Evolutionary conservation across 108 stramenopile genomes (phyloP).

Genomic region (Mediolabrus comicus): DNA sequence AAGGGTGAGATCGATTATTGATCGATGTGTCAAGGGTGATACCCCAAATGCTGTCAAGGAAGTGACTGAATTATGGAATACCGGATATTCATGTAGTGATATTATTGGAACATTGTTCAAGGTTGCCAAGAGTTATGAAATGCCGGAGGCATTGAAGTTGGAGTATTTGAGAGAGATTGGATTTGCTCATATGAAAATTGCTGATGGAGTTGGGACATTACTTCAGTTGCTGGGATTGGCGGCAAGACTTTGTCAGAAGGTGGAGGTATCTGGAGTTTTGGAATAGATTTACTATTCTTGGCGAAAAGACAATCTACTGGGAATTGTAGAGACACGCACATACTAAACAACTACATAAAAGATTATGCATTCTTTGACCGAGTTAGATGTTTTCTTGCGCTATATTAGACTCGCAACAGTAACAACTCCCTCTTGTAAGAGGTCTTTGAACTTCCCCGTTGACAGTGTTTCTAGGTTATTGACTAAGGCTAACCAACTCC

Average conservation of each 20-base stretch:
- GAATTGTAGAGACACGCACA: neutral
- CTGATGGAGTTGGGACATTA: constrained; percentile 79
- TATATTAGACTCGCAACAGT: too few relatives aligned
- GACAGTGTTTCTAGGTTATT: too few relatives aligned
- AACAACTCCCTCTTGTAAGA: too few relatives aligned
- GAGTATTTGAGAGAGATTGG: constrained; percentile 92
- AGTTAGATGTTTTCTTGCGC: too few relatives aligned
- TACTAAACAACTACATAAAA: too few relatives aligned
- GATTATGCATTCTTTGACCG: too few relatives aligned
- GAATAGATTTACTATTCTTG: neutral
- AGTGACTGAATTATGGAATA: constrained; percentile 58
- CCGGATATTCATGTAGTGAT: constrained; percentile 86
- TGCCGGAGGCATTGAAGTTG: constrained; percentile 86
- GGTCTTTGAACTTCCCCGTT: too few relatives aligned
- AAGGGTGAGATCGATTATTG: constrained; percentile 79
- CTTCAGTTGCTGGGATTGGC: constrained; percentile 90
- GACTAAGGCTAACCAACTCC: too few relatives aligned
- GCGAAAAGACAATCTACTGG: too few relatives aligned
- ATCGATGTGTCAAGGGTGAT: constrained; percentile 61
- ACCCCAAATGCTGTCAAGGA: constrained; percentile 58
- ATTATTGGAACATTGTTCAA: constrained; percentile 97
- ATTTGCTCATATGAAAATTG: constrained; percentile 91
- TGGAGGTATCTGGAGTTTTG: constrained; percentile 5
- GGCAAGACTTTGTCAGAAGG: constrained; percentile 74
- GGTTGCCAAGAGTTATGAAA: constrained; percentile 71